Conservation (phyloP, 164 flowering plant species). For the Paratinospora sagittata region DNA sequence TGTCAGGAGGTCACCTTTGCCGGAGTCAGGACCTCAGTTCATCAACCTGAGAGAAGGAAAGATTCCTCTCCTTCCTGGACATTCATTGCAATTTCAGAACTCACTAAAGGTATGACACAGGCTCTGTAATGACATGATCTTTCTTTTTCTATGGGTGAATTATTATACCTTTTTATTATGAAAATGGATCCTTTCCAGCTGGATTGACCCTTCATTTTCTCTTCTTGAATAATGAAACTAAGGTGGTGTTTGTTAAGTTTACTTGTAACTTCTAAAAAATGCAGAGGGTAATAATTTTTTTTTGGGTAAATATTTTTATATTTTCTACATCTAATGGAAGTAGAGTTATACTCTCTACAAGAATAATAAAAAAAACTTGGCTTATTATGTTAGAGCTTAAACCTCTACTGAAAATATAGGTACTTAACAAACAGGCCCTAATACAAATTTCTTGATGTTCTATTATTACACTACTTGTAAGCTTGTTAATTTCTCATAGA, state of each 20-base stretch:
- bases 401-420: too few relatives aligned
- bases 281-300: too few relatives aligned
- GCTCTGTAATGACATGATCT: background rate
- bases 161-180: background rate
- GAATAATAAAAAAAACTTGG: too few relatives aligned
- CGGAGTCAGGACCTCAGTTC: conserved; percentile 62
- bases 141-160: background rate
- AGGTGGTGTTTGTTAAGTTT: too few relatives aligned
- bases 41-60: conserved; percentile 66
- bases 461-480: background rate
- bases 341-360: too few relatives aligned
- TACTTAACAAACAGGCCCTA: too few relatives aligned
- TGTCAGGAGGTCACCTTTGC: conserved; percentile 63
- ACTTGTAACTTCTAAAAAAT: too few relatives aligned
- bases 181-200: background rate
- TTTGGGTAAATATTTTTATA: too few relatives aligned
- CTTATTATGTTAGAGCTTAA: too few relatives aligned
- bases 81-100: conserved; percentile 75
- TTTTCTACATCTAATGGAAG: too few relatives aligned
- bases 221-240: too few relatives aligned
- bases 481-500: background rate
- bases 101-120: conserved; percentile 62
- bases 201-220: background rate
- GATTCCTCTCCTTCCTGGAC: conserved; percentile 83
- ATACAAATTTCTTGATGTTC: too few relatives aligned